These are phyloP conservation scores for Effrenium voratum DNA, from an alignment of 73 alveolate genomes.

Conservation along the genomic window DNA sequence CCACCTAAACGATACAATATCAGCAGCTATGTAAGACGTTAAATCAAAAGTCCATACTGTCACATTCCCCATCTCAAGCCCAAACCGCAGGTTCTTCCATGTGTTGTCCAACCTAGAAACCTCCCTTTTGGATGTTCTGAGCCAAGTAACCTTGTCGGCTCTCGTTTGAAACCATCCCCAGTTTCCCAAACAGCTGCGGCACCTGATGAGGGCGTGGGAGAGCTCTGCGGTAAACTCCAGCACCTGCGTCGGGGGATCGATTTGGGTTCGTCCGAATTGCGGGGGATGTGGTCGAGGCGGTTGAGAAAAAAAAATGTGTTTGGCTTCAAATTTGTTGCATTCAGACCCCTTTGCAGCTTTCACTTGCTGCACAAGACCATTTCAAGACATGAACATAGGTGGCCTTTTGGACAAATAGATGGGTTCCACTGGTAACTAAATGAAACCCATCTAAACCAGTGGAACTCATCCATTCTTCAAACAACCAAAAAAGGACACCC, in stretches of 20 bases:
- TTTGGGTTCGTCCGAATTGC: background rate
- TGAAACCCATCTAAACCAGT: background rate
- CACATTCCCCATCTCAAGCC: background rate
- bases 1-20: no score
- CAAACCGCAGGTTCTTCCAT: background rate
- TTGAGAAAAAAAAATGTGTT: background rate
- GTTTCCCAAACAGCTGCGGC: background rate
- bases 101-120: background rate
- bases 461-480: background rate
- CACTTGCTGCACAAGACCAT: background rate
- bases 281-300: background rate
- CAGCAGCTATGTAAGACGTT: no score
- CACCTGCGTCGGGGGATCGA: background rate
- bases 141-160: no score
- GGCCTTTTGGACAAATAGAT: background rate
- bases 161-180: background rate
- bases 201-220: conserved; percentile 51
- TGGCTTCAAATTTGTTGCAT: background rate
- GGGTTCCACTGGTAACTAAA: background rate
- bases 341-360: background rate
- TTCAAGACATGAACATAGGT: background rate
- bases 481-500: background rate
- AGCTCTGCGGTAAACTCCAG: conserved; percentile 59
- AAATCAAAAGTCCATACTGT: background rate
- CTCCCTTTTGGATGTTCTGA: background rate